Evolutionary conservation across 495 filamentous ascomycete genomes (phyloP).

Genomic region (Lasiosphaeria ovina): DNA sequence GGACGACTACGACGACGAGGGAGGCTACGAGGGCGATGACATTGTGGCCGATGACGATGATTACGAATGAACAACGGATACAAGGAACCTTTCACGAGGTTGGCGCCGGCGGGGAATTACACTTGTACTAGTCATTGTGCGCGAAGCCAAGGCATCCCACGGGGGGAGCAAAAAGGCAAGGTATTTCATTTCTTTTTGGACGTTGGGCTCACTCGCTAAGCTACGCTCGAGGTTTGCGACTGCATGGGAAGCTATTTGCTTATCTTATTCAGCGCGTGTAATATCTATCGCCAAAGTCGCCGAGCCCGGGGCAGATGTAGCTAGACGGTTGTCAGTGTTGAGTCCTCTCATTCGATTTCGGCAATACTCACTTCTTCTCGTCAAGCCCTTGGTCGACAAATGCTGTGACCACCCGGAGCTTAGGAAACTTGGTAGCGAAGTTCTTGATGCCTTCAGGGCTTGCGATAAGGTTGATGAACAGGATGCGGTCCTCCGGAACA

Average conservation of each 20-base stretch:
- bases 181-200: background rate
- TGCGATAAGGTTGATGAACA: slow-evolving; percentile 94
- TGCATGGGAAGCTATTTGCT: background rate
- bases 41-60: slow-evolving; percentile 47
- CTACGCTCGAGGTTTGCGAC: slow-evolving; percentile 8
- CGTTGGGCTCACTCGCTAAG: background rate
- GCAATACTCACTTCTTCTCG: slow-evolving; percentile 80
- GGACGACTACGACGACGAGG: slow-evolving; percentile 48
- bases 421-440: slow-evolving; percentile 91
- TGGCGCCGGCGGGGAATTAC: too few relatives aligned
- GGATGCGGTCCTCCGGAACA: slow-evolving; percentile 90
- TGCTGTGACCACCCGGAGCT: slow-evolving; percentile 88
- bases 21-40: slow-evolving; percentile 42
- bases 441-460: slow-evolving; percentile 87
- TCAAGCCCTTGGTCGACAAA: slow-evolving; percentile 92
- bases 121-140: background rate
- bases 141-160: background rate
- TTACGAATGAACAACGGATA: slow-evolving; percentile 26
- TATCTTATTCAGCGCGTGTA: slow-evolving; percentile 69
- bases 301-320: slow-evolving; percentile 93
- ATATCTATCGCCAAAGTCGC: slow-evolving; percentile 95
- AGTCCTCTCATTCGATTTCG: background rate
- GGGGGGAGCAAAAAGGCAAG: background rate
- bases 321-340: slow-evolving; percentile 44
- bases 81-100: background rate